These are phyloP conservation scores for Eucalyptus lansdowneana DNA, from an alignment of 345 rosid genomes.

Conservation along the genomic window DNA sequence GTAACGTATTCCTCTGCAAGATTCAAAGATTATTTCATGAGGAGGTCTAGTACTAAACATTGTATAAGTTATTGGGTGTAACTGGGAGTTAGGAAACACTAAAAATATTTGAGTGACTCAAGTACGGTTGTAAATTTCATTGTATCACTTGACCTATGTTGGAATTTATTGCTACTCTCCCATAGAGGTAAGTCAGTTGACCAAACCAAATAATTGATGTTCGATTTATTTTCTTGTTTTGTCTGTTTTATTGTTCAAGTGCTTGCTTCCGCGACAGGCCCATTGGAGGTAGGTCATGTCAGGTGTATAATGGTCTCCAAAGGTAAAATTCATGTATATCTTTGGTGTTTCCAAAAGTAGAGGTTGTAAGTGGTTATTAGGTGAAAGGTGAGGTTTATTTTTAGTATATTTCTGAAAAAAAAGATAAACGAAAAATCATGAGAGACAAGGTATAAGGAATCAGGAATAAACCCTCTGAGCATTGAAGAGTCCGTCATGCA, in stretches of 20 bases:
- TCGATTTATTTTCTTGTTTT: no score
- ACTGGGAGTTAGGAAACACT: no score
- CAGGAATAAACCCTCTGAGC: background rate
- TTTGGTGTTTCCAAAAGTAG: background rate
- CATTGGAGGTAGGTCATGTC: background rate
- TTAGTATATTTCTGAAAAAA: background rate
- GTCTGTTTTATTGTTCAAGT: no score
- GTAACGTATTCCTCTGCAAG: fast-evolving
- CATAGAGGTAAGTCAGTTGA: no score
- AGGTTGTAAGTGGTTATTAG: background rate
- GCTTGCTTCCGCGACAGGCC: background rate
- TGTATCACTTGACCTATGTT: no score
- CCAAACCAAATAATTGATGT: no score
- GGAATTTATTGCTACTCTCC: no score
- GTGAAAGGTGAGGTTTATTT: background rate
- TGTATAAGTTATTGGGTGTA: no score
- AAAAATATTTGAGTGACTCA: no score
- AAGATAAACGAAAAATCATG: background rate
- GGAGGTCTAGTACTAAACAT: no score
- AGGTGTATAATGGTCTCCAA: background rate
- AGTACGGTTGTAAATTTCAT: no score
- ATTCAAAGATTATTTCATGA: no score
- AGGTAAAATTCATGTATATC: background rate
- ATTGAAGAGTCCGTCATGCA: background rate
- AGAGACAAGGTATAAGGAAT: background rate